Base-by-base conservation (phyloP, 2,329 filamentous ascomycete genomes). In the Colletotrichum echinochloae region DNA sequence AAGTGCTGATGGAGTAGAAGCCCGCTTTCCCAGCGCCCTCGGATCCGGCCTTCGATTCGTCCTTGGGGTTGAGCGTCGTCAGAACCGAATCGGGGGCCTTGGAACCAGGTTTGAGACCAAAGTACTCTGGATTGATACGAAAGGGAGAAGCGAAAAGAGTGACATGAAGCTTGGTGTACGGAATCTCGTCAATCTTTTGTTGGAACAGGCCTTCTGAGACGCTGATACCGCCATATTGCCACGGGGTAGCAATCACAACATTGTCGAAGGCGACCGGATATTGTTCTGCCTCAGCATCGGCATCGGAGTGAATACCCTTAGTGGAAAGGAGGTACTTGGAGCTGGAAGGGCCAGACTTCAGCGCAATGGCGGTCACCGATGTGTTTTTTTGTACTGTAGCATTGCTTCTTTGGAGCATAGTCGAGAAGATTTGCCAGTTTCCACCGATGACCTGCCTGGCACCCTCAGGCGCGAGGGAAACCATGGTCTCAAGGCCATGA, bases 391-490 rank as follows among this genome's bases (percentile, higher is more conserved):
- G 82, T 6, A 95, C 74, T 0, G 83, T 80, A 0, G 92, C 90
- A 3, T 86, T 82, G 1, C 93, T 91, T 0, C 84, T 82, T 46
- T 88, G 84, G 1, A 95, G 83, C 92, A 98, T 97, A 54, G 86
- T 83, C n/a, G 91, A 87, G 77, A 99, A 99, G 65, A 99, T 97
- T 75, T 89, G 90, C 94, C 95, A 98, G 79, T 98, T 99, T 1
- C 96, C 96, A 8, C 94, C 94, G 18, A 88, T 81, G 1, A 98
- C 88, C 23, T 92, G 85, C 78, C 94, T 89, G 0, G 95, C 94
- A 8, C 94, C 94, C 62, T 95, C 91, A 0, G 94, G 92, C 2
- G 95, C 93, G 90, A 98, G 94, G 52, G 94, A 95, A 2, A 97
- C 89, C 92, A 98, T 94, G 1, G 95, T 90, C 76, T 97, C 94